Conservation (phyloP, 371 early-diverging fungal genomes). For the Neoconidiobolus thromboides region DNA sequence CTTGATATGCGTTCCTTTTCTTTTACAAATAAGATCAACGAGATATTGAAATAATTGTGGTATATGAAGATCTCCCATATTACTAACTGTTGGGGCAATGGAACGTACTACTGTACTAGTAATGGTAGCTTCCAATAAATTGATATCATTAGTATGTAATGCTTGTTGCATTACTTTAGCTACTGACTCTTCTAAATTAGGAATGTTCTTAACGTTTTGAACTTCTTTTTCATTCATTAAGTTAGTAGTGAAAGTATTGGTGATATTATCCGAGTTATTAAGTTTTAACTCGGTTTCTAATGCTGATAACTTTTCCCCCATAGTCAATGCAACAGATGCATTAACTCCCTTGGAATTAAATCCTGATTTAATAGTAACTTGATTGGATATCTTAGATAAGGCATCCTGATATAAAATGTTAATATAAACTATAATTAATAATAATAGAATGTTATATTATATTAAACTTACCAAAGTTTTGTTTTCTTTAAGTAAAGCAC, state of each 20-base stretch:
- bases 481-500: not conserved
- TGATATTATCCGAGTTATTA: not conserved
- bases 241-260: not conserved
- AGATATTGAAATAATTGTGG: too few relatives aligned
- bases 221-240: too few relatives aligned
- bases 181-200: not conserved
- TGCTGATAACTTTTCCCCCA: not conserved
- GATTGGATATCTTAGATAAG: too few relatives aligned
- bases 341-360: too few relatives aligned
- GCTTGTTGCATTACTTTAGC: conserved; percentile 1
- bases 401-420: too few relatives aligned
- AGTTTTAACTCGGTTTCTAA: not conserved
- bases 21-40: too few relatives aligned
- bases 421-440: too few relatives aligned
- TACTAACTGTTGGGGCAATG: not conserved
- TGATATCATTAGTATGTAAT: conserved; percentile 1
- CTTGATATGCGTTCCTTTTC: too few relatives aligned
- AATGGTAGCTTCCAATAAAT: not conserved
- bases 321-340: not conserved
- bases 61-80: too few relatives aligned
- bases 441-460: not conserved
- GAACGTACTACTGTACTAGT: not conserved
- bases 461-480: not conserved
- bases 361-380: too few relatives aligned
- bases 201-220: not conserved